Percentiles rank a stretch among this genome's conserved stretches.
Conservation (phyloP, 768 basidiomycete genomes). For the Roridomyces roridus region DNA sequence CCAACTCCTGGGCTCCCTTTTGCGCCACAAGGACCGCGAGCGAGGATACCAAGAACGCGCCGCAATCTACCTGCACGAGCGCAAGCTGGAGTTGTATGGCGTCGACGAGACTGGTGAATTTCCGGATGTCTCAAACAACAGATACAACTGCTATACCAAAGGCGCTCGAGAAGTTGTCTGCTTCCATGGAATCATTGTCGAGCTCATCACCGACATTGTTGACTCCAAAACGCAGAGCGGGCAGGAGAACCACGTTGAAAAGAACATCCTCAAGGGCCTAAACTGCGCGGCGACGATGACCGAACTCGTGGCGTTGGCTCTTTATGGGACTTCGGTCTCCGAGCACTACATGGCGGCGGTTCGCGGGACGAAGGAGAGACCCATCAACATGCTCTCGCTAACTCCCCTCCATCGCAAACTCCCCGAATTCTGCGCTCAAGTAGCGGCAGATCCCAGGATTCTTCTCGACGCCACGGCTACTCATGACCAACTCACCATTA, state of each 20-base stretch:
- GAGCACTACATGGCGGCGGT: constrained; percentile 28
- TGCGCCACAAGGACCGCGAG: constrained; percentile 34
- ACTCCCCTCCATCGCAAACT: constrained; percentile 1
- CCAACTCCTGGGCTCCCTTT: constrained; percentile 29
- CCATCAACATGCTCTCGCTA: neutral
- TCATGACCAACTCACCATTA: neutral
- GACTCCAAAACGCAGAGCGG: constrained; percentile 22
- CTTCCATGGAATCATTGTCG: constrained; percentile 12
- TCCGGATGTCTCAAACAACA: constrained; percentile 23
- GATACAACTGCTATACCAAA: constrained; percentile 11
- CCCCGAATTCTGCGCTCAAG: neutral
- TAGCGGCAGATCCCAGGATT: neutral
- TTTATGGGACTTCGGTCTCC: constrained; percentile 26
- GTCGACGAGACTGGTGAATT: constrained; percentile 10
- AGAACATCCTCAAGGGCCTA: constrained; percentile 28
- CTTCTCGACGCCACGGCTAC: neutral
- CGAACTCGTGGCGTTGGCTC: constrained; percentile 28
- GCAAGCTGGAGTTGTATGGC: constrained; percentile 13
- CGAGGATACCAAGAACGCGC: constrained; percentile 31
- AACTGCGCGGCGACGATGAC: constrained; percentile 24
- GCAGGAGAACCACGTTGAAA: constrained; percentile 29
- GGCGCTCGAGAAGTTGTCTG: constrained; percentile 24
- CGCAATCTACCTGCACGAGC: constrained; percentile 15
- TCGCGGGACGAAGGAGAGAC: neutral
- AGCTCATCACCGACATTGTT: constrained; percentile 22